These are phyloP conservation scores for Raddia guianensis DNA, from an alignment of 176 grass and related monocot species.

Conservation along the genomic window DNA sequence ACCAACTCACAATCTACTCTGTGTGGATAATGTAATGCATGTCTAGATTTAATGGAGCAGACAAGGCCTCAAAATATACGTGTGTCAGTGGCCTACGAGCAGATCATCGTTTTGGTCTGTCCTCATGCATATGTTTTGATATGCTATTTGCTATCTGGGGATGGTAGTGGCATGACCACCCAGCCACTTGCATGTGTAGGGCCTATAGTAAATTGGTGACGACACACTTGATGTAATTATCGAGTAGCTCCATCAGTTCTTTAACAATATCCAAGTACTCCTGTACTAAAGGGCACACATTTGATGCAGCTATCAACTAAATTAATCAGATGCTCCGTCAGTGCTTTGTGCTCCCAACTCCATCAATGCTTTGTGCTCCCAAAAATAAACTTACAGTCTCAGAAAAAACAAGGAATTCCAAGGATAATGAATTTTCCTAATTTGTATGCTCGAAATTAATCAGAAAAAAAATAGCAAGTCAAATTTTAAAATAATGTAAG, in stretches of 20 bases:
- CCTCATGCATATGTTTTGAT: not conserved
- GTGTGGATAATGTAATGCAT: not conserved
- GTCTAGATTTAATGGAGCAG: conserved; percentile 16
- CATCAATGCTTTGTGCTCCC: not conserved
- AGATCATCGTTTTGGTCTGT: conserved; percentile 1
- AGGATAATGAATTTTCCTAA: not conserved
- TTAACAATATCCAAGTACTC: not conserved
- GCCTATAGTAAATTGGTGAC: not conserved
- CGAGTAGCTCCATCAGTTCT: not conserved
- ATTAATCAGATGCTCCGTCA: not conserved
- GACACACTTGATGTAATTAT: not conserved
- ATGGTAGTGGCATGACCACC: conserved; percentile 5
- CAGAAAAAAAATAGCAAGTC: not conserved
- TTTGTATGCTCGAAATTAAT: not conserved
- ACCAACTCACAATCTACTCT: conserved; percentile 19
- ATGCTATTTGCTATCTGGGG: conserved; percentile 24
- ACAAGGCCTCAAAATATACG: conserved; percentile 26
- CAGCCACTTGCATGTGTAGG: conserved; percentile 34
- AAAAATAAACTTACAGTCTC: not conserved
- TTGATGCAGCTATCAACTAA: not conserved
- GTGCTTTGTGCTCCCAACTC: not conserved
- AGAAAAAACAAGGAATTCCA: not conserved
- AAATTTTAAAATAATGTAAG: not conserved
- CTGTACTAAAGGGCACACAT: not conserved
- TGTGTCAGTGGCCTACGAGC: conserved; percentile 12